These are phyloP conservation scores for Pestalotiopsis sp. DNA, from an alignment of 2,329 filamentous ascomycete species.

Conservation along the genomic window DNA sequence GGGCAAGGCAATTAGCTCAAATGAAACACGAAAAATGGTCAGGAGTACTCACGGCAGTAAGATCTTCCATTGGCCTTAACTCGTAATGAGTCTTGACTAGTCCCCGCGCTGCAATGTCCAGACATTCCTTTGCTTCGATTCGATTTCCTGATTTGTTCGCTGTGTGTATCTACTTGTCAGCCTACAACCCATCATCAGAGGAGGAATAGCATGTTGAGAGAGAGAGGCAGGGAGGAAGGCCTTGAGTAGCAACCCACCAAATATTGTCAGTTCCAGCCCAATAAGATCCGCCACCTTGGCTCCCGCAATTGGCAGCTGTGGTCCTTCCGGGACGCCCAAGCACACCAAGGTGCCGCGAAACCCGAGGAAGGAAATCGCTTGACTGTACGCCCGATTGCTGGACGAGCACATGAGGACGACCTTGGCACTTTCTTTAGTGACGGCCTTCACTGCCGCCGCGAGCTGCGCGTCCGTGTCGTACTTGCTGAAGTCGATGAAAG, in stretches of 20 bases:
- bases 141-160: slow-evolving; percentile 39
- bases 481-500: slow-evolving; percentile 64
- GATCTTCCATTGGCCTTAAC: slow-evolving; percentile 1
- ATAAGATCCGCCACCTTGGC: slow-evolving; percentile 44
- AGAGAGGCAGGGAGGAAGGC: not conserved
- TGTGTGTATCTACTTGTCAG: not conserved
- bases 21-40: not conserved
- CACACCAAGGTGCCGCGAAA: slow-evolving; percentile 53
- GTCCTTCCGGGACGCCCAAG: slow-evolving; percentile 51
- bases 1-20: slow-evolving; percentile 39
- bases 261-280: slow-evolving; percentile 41
- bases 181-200: not conserved
- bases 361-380: slow-evolving; percentile 46
- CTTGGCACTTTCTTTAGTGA: slow-evolving; percentile 61
- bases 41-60: not conserved
- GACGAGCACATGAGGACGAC: slow-evolving; percentile 60
- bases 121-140: slow-evolving; percentile 48
- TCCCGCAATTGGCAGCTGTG: slow-evolving; percentile 42
- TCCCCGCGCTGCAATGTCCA: slow-evolving; percentile 49
- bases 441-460: slow-evolving; percentile 54
- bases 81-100: slow-evolving; percentile 36
- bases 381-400: slow-evolving; percentile 50
- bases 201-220: slow-evolving; percentile 44
- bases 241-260: not conserved
- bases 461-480: slow-evolving; percentile 46